Conservation (phyloP, 2,329 filamentous ascomycete genomes). For the Penicillium freii region DNA sequence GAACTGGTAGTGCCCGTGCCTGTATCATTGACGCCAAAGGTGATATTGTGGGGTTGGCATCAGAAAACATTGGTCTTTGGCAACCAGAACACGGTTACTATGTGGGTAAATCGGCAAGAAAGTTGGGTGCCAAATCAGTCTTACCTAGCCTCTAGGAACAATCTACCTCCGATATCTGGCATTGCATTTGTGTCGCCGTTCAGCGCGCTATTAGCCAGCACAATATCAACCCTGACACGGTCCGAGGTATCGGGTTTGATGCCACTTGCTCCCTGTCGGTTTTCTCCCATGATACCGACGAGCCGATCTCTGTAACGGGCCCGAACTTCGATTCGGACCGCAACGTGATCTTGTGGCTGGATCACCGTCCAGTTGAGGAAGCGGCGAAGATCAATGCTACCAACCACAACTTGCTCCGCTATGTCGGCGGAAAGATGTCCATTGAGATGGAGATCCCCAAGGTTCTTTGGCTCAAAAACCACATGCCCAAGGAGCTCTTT, state of each 20-base stretch:
- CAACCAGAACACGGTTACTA: conserved; percentile 74
- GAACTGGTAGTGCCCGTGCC: conserved; percentile 89
- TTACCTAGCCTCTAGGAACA: conserved; percentile 66
- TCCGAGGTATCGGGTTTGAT: conserved; percentile 94
- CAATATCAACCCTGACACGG: conserved; percentile 68
- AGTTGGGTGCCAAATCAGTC: neutral
- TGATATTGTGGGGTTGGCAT: conserved; percentile 73
- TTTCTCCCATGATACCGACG: conserved; percentile 83
- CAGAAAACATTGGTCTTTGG: conserved; percentile 76
- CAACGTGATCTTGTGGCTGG: conserved; percentile 96
- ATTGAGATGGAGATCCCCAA: conserved; percentile 99
- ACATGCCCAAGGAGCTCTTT: conserved; percentile 92
- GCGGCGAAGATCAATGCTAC: conserved; percentile 92
- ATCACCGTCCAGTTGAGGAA: conserved; percentile 88
- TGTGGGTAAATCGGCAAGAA: conserved; percentile 46
- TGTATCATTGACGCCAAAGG: conserved; percentile 92
- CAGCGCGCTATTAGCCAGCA: conserved; percentile 79
- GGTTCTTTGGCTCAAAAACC: conserved; percentile 95
- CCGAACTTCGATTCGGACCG: conserved; percentile 85
- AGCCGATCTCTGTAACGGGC: conserved; percentile 85
- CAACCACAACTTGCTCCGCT: conserved; percentile 85
- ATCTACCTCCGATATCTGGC: conserved; percentile 97
- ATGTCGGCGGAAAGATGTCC: conserved; percentile 97
- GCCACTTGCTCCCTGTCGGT: conserved; percentile 97
- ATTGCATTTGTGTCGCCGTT: conserved; percentile 86